phyloP scores from a whole-genome alignment of 2,329 filamentous ascomycete species.

The Amauroascus niger region DNA sequence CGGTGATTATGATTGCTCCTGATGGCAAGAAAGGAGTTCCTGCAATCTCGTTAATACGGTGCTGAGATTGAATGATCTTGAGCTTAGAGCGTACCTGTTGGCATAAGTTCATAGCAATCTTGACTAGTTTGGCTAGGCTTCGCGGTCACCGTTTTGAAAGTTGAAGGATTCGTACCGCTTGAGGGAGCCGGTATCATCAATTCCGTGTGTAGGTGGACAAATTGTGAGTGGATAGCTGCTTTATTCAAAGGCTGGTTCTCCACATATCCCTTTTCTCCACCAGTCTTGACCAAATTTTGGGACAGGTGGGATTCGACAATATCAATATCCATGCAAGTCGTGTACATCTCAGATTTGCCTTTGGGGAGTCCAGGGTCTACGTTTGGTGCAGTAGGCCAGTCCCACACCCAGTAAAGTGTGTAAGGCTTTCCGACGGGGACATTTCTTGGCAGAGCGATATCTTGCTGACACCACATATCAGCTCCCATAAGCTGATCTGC shows the following conservation, averaged over 20 bases:
- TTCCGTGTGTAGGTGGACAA: constrained; percentile 26
- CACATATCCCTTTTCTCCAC: constrained; percentile 21
- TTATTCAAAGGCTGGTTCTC: constrained; percentile 30
- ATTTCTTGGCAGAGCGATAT: constrained; percentile 63
- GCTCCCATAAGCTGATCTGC: constrained; percentile 45
- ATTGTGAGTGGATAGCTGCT: constrained; percentile 33
- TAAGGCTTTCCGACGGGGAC: constrained; percentile 55
- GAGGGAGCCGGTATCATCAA: constrained; percentile 10
- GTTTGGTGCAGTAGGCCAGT: constrained; percentile 60
- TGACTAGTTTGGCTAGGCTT: not conserved
- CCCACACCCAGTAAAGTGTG: constrained; percentile 94
- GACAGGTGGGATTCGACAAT: constrained; percentile 16
- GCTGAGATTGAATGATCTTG: not conserved
- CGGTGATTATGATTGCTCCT: not conserved
- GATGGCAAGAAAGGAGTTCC: not conserved
- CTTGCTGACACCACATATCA: constrained; percentile 69
- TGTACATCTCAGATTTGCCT: constrained; percentile 41
- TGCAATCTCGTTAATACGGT: not conserved
- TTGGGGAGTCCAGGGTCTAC: constrained; percentile 30
- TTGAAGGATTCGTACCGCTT: not conserved
- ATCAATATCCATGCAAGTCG: constrained; percentile 42
- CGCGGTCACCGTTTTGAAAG: not conserved
- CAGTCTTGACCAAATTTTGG: constrained; percentile 11
- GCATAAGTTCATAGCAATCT: not conserved
- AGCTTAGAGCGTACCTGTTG: not conserved